A percentile compares a stretch with the other conserved stretches of the same genome.
phyloP scores from a whole-genome alignment of 2,329 filamentous ascomycete species.

The Ascochyta clinopodiicola region DNA sequence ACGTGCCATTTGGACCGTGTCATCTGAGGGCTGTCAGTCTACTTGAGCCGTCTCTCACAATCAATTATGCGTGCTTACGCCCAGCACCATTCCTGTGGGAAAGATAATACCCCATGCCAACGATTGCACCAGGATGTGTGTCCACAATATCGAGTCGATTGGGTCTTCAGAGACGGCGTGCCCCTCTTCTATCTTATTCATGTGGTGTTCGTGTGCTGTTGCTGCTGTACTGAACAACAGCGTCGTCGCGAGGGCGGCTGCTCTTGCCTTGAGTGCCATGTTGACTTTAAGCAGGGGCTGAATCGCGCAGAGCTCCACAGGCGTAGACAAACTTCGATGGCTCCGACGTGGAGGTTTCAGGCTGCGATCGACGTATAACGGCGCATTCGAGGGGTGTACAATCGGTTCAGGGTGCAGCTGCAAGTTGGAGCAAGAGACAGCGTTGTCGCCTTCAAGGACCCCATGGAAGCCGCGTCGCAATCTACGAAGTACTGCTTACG shows the following conservation, averaged over 20 bases:
- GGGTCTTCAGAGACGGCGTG: slow-evolving; percentile 46
- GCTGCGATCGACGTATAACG: slow-evolving; percentile 10
- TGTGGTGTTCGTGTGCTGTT: slow-evolving; percentile 50
- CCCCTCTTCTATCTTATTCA: slow-evolving; percentile 49
- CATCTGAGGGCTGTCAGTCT: slow-evolving; percentile 63
- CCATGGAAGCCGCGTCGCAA: slow-evolving; percentile 31
- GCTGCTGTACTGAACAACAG: slow-evolving; percentile 36
- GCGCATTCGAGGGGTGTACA: slow-evolving; percentile 3
- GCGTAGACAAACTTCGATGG: slow-evolving; percentile 9
- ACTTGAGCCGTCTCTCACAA: neutral
- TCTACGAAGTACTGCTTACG: slow-evolving; percentile 34
- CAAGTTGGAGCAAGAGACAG: slow-evolving; percentile 1
- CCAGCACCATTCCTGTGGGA: slow-evolving; percentile 92
- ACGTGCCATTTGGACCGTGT: slow-evolving; percentile 93
- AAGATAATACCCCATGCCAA: slow-evolving; percentile 91
- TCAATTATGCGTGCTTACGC: slow-evolving; percentile 61
- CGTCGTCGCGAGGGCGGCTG: slow-evolving; percentile 26
- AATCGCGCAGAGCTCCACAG: slow-evolving; percentile 8
- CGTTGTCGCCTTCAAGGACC: slow-evolving; percentile 13
- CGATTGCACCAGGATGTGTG: slow-evolving; percentile 88
- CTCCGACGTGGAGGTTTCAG: slow-evolving; percentile 30
- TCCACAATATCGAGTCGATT: slow-evolving; percentile 82
- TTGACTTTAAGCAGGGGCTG: slow-evolving; percentile 12
- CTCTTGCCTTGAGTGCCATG: slow-evolving; percentile 19
- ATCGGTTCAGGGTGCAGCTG: neutral